phyloP scores from a whole-genome alignment of 768 basidiomycete genomes.

The Exidia glandulosa region DNA sequence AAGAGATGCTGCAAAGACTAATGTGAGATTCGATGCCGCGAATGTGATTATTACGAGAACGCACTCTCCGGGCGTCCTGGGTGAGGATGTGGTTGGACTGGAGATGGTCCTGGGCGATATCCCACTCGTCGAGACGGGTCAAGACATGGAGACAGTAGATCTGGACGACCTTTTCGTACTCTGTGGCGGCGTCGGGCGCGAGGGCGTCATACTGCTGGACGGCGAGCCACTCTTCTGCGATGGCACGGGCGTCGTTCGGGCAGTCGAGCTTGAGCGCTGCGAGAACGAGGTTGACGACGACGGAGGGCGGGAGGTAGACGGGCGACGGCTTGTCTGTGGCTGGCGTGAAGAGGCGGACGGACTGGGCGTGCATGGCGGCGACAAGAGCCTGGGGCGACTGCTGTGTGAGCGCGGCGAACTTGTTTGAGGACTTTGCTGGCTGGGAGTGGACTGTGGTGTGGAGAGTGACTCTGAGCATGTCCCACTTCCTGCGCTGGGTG shows the following conservation, averaged over 20 bases:
- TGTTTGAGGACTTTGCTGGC: slow-evolving; percentile 36
- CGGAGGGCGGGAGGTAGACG: slow-evolving; percentile 54
- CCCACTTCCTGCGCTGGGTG: slow-evolving; percentile 64
- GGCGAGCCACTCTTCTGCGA: slow-evolving; percentile 74
- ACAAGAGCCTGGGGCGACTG: slow-evolving; percentile 52
- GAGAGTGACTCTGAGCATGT: slow-evolving; percentile 73
- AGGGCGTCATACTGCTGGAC: slow-evolving; percentile 21
- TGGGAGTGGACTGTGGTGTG: slow-evolving; percentile 64
- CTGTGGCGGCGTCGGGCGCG: slow-evolving; percentile 12
- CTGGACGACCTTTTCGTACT: slow-evolving; percentile 66
- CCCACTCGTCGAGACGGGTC: slow-evolving; percentile 67
- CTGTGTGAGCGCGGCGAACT: slow-evolving; percentile 12
- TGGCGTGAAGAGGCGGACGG: slow-evolving; percentile 58
- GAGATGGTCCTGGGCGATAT: slow-evolving; percentile 66
- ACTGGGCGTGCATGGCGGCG: slow-evolving; percentile 47
- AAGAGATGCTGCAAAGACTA: slow-evolving; percentile 1
- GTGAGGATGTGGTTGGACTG: slow-evolving; percentile 59
- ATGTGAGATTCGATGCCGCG: slow-evolving; percentile 5
- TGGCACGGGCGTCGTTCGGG: slow-evolving; percentile 46
- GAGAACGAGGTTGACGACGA: slow-evolving; percentile 59
- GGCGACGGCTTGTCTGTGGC: slow-evolving; percentile 28
- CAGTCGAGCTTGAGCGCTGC: slow-evolving; percentile 58
- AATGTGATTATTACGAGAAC: slow-evolving; percentile 13
- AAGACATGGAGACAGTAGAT: slow-evolving; percentile 65
- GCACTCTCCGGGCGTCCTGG: slow-evolving; percentile 39